Base-by-base conservation (phyloP, 495 filamentous ascomycete genomes). In the Neurospora sp. region DNA sequence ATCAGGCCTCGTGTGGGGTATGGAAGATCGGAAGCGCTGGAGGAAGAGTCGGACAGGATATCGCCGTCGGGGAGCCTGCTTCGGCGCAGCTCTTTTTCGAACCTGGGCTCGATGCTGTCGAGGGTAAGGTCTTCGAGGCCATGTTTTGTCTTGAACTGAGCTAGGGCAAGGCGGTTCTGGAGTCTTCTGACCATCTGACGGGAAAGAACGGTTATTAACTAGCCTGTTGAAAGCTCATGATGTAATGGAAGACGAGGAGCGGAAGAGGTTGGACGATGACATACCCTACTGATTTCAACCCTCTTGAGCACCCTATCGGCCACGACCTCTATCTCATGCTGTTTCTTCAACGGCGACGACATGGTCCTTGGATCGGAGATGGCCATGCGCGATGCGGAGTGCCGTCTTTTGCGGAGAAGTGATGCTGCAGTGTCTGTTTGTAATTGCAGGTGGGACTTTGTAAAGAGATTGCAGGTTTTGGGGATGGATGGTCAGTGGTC, bases 71-170 rank as follows among this genome's bases (percentile, higher is more conserved):
- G 88, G 68, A 83, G 80, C 47, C 91, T 85, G 77, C 88, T 91
- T 72, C 88, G 87, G 77, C 89, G 88, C 70, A 93, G 82, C 76
- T 92, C 88, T 74, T 90, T 86, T 76, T 97, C 92, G 72, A 94
- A 79, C 76, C 86, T 90, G 73, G 89, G 89, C 81, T 92, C 93
- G 78, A 95, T 91, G 31, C 80, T 88, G 75, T 91, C 91, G 70
- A 94, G 86, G 45, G 90, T 89, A 71, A 94, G 86, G 80, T 92
- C 88, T 80, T 94, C 89, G 87, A 90, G 91, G 74, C 95, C 95
- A 82, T 97, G 90, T 81, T 95, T 92, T 70, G 94, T 93, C 84
- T 98, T 99, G 88, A 97, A 94, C 83, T 93, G 94, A 79, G 96
- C 96, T 70, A 98, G 88, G 75, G 96, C 95, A 41, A 99, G 87